phyloP scores from a whole-genome alignment of 1,284 basidiomycete species.

The Malassezia psittaci region DNA sequence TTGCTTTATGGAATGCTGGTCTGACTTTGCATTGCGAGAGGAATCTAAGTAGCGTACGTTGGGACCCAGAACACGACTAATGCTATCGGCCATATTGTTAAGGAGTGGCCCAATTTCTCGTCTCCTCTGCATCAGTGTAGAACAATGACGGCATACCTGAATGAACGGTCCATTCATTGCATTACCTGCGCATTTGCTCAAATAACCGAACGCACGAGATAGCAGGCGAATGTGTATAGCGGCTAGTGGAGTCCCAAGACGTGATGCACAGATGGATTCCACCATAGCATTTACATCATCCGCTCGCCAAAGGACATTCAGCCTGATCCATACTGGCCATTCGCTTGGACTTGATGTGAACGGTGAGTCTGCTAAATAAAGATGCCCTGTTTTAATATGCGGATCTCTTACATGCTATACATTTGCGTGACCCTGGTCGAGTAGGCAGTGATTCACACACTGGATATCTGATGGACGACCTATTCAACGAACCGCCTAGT shows the following conservation, averaged over 20 bases:
- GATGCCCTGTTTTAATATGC: background rate
- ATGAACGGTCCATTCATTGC: conserved; percentile 2
- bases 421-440: no score
- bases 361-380: background rate
- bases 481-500: no score
- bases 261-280: background rate
- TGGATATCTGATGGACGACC: no score
- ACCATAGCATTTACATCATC: background rate
- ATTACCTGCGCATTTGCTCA: background rate
- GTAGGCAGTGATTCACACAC: no score
- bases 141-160: background rate
- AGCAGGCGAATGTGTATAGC: background rate
- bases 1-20: no score
- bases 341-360: background rate
- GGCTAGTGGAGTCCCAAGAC: background rate
- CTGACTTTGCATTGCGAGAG: no score
- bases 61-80: background rate
- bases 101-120: background rate
- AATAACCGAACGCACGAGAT: background rate
- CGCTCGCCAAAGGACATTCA: conserved; percentile 1
- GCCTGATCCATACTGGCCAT: conserved; percentile 2
- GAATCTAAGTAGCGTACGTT: no score
- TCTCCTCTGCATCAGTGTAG: background rate
- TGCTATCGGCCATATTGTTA: background rate
- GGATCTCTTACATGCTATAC: background rate